These are phyloP conservation scores for Pseudoscleropodium purum DNA, from an alignment of 225 moss, liverwort and hornwort genomes.

Conservation along the genomic window DNA sequence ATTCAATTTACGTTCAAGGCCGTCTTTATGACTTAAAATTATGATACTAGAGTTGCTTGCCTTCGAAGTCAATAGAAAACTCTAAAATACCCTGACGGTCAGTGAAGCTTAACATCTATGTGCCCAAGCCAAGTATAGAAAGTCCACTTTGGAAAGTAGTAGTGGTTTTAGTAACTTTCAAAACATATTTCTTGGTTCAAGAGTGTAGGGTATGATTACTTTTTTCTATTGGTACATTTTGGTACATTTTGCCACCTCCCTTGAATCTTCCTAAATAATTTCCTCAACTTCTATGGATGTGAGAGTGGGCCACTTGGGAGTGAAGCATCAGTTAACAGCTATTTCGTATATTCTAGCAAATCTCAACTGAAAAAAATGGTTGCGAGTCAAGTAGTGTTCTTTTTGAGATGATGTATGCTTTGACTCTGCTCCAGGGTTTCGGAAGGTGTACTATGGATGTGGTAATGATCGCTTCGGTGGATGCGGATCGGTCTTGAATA, in stretches of 20 bases:
- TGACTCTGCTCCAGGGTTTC: conserved; percentile 42
- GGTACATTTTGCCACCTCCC: not conserved
- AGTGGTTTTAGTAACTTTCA: not conserved
- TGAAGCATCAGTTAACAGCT: not conserved
- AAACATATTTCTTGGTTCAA: not conserved
- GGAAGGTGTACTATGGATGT: conserved; percentile 85
- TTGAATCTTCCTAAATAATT: not conserved
- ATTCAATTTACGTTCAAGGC: not conserved
- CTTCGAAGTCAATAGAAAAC: not conserved
- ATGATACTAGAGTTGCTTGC: not conserved
- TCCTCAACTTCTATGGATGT: not conserved
- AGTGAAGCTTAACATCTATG: not conserved
- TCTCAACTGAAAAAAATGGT: not conserved
- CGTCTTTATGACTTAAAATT: not conserved
- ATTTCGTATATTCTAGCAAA: not conserved
- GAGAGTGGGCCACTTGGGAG: not conserved
- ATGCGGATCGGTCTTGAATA: conserved; percentile 75
- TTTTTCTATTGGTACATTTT: not conserved
- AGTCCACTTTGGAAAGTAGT: not conserved
- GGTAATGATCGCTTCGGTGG: conserved; percentile 92
- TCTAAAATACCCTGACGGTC: not conserved
- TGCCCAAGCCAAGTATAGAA: not conserved
- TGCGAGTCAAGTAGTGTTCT: not conserved
- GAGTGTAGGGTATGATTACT: not conserved
- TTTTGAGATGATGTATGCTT: not conserved